These are phyloP conservation scores for Aureobasidium mangrovei DNA, from an alignment of 2,329 filamentous ascomycete genomes.

Conservation along the genomic window DNA sequence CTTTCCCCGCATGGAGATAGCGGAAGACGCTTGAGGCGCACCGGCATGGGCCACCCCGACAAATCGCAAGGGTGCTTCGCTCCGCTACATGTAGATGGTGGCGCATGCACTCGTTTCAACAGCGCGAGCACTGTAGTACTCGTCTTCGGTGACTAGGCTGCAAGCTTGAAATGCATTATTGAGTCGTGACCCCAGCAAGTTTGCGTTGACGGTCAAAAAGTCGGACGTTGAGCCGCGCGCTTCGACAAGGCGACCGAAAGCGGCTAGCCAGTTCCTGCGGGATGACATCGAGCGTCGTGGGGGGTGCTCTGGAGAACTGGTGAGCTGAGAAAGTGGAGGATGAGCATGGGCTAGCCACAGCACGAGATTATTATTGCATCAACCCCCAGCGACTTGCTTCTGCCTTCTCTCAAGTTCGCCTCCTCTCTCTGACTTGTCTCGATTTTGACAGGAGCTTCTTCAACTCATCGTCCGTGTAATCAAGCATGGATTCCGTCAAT, in stretches of 20 bases:
- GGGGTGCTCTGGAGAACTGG: conserved; percentile 8
- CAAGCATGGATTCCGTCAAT: conserved; percentile 33
- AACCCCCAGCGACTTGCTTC: conserved; percentile 6
- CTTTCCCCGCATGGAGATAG: no score
- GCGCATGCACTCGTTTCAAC: no score
- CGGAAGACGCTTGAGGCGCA: no score
- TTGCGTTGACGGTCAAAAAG: background rate
- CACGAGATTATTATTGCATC: background rate
- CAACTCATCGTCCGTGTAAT: background rate
- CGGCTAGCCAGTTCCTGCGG: conserved; percentile 10
- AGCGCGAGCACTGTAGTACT: no score
- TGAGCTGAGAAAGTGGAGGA: background rate
- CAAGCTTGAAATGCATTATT: background rate
- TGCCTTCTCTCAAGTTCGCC: background rate
- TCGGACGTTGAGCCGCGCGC: background rate
- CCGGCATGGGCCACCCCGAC: background rate
- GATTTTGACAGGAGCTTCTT: conserved; percentile 1
- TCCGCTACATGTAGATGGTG: background rate
- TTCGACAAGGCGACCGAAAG: background rate
- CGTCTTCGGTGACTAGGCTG: no score
- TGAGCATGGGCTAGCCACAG: background rate
- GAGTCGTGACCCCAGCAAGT: background rate
- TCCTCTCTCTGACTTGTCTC: background rate
- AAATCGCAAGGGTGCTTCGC: background rate
- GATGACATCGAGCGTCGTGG: conserved; percentile 8